Evolutionary conservation across 2,329 filamentous ascomycete genomes (phyloP).

Genomic region (Emericellopsis atlantica): DNA sequence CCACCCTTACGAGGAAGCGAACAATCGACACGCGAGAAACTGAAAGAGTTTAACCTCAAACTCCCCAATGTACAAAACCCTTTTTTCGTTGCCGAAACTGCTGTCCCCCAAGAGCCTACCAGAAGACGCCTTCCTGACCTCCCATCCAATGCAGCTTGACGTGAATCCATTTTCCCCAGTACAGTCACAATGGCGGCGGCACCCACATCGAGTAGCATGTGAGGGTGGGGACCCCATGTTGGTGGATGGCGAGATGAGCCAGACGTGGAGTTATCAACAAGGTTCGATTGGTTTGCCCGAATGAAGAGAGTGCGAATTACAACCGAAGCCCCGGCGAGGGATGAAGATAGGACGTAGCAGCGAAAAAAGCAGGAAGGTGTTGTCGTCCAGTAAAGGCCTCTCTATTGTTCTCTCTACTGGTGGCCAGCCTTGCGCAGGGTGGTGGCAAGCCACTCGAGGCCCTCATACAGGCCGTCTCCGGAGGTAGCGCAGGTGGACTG

Average conservation of each 20-base stretch:
- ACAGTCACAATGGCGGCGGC: neutral
- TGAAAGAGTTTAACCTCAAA: slow-evolving; percentile 1
- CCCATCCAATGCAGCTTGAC: neutral
- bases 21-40: neutral
- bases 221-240: neutral
- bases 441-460: slow-evolving; percentile 85
- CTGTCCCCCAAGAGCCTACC: neutral
- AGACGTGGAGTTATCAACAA: slow-evolving; percentile 21
- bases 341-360: slow-evolving; percentile 24
- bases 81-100: slow-evolving; percentile 1
- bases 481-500: slow-evolving; percentile 99
- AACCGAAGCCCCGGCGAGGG: slow-evolving; percentile 37
- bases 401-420: slow-evolving; percentile 35
- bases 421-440: slow-evolving; percentile 66
- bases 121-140: slow-evolving; percentile 1
- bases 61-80: slow-evolving; percentile 3
- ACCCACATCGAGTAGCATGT: neutral
- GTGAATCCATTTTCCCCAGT: too few species aligned
- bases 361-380: slow-evolving; percentile 20
- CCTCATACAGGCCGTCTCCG: slow-evolving; percentile 98
- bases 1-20: neutral
- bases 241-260: too few species aligned
- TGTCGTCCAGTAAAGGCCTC: slow-evolving; percentile 17
- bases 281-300: slow-evolving; percentile 42
- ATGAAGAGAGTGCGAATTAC: slow-evolving; percentile 39